phyloP scores from a whole-genome alignment of 176 grass and related monocot species.

The Aegilops sharonensis region DNA sequence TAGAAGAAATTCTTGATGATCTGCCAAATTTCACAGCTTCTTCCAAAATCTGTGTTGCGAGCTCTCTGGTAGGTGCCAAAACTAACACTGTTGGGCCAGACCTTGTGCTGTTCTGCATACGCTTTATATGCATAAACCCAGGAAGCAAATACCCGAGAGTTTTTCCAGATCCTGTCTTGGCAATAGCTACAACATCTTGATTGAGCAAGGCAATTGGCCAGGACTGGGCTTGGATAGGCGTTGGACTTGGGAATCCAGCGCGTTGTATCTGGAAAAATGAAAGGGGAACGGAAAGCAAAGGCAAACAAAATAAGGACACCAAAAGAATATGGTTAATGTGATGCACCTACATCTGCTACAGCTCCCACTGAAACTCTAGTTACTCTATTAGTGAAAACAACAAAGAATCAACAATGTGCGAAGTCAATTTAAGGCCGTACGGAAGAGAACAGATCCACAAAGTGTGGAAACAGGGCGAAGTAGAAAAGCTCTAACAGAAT shows the following conservation, averaged over 20 bases:
- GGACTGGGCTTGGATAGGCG: slow-evolving; percentile 96
- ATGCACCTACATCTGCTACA: background rate
- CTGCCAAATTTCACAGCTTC: slow-evolving; percentile 90
- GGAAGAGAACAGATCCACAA: slow-evolving; percentile 31
- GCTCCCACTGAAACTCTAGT: background rate
- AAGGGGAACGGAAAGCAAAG: background rate
- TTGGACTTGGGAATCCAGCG: slow-evolving; percentile 83
- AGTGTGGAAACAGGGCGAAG: slow-evolving; percentile 38
- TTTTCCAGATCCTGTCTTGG: slow-evolving; percentile 98
- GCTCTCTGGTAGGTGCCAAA: slow-evolving; percentile 94
- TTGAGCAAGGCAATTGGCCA: slow-evolving; percentile 93
- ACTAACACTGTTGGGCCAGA: slow-evolving; percentile 84
- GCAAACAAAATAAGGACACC: slow-evolving; percentile 30
- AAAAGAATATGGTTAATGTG: slow-evolving; percentile 5
- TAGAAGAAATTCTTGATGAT: slow-evolving; percentile 87
- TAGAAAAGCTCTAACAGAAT: slow-evolving; percentile 63
- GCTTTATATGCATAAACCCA: slow-evolving; percentile 92
- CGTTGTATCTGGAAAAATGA: slow-evolving; percentile 62
- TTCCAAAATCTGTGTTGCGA: slow-evolving; percentile 91
- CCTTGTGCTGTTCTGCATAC: slow-evolving; percentile 64
- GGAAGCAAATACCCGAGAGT: slow-evolving; percentile 95
- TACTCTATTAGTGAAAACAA: slow-evolving; percentile 26
- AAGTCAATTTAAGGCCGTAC: slow-evolving; percentile 39
- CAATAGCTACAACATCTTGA: slow-evolving; percentile 96
- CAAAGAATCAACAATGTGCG: slow-evolving; percentile 35